Percentiles rank a stretch among this genome's conserved stretches.
These are phyloP conservation scores for Marasmius fiardii DNA, from an alignment of 1,284 basidiomycete species.

Conservation along the genomic window DNA sequence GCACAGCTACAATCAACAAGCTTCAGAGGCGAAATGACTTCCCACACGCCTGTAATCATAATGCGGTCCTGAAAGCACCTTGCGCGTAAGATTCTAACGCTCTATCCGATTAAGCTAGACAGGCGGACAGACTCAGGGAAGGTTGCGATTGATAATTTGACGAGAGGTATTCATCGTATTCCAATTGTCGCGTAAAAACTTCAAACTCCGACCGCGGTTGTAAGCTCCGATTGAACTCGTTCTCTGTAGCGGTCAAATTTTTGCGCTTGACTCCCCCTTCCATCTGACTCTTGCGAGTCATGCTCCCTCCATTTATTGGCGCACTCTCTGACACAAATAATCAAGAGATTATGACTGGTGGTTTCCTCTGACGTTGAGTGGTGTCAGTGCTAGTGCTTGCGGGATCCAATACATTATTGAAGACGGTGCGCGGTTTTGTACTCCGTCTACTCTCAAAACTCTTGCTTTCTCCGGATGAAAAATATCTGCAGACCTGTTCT, in stretches of 20 bases:
- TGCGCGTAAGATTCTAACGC: neutral
- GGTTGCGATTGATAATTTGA: neutral
- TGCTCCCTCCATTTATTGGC: no score
- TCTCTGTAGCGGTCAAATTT: no score
- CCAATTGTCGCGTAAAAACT: no score
- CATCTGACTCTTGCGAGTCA: no score
- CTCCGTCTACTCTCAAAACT: neutral
- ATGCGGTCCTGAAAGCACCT: constrained; percentile 81
- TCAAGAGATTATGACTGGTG: no score
- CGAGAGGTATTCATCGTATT: neutral
- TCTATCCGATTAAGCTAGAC: constrained; percentile 4
- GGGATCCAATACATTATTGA: no score
- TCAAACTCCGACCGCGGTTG: no score
- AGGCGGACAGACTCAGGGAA: neutral
- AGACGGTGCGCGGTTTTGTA: neutral
- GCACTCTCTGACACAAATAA: no score
- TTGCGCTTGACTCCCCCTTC: no score
- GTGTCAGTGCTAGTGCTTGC: no score
- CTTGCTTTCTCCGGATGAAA: neutral
- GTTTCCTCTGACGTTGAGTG: no score
- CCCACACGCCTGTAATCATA: constrained; percentile 91
- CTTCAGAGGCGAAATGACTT: constrained; percentile 26
- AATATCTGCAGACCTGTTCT: neutral
- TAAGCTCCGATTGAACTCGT: no score
- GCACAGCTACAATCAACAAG: neutral